Conservation (phyloP, 352 stramenopile genomes). For the Phytopythium litorale region DNA sequence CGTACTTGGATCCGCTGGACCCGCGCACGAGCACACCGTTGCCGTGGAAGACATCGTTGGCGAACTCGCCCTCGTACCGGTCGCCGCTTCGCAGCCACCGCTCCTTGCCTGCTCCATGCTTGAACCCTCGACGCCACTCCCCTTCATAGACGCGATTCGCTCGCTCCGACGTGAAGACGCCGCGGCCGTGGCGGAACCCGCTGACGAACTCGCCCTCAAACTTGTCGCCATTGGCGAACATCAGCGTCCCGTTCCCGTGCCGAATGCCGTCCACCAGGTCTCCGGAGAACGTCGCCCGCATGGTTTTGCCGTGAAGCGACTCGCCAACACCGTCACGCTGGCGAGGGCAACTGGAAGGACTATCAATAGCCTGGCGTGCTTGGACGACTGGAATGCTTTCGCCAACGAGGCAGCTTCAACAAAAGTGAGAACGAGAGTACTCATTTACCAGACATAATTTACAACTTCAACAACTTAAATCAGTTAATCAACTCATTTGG, state of each 20-base stretch:
- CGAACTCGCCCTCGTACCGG: constrained; percentile 64
- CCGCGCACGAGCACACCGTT: constrained; percentile 39
- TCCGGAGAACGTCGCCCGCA: constrained; percentile 51
- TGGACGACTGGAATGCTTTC: background rate
- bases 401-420: no score
- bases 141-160: constrained; percentile 51
- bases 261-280: constrained; percentile 54
- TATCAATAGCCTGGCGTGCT: background rate
- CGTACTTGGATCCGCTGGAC: constrained; percentile 44
- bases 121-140: constrained; percentile 50
- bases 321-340: no score
- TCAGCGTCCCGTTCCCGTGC: constrained; percentile 42
- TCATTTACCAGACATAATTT: no score
- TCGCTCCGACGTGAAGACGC: constrained; percentile 51
- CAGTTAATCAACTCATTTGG: no score
- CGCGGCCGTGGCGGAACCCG: constrained; percentile 53
- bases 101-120: constrained; percentile 55
- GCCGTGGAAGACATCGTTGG: constrained; percentile 52
- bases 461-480: no score
- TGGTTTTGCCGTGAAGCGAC: background rate
- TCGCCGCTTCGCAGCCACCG: constrained; percentile 44
- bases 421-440: no score
- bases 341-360: background rate
- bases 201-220: constrained; percentile 64
- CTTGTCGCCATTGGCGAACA: constrained; percentile 59